phyloP scores from a whole-genome alignment of 73 alveolate species.

The Tetrahymena malaccensis region DNA sequence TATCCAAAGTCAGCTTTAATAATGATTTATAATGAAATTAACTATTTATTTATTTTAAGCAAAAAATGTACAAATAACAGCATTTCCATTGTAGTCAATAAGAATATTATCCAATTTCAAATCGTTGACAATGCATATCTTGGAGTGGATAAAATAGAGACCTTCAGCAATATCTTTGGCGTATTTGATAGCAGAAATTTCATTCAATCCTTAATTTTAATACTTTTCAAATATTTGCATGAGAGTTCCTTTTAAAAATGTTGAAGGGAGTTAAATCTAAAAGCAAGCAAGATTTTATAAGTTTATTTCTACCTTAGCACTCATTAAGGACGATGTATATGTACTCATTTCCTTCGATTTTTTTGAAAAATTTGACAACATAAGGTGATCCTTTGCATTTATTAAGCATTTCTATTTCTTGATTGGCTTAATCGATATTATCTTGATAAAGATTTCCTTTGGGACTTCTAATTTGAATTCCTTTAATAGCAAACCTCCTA shows the following conservation, averaged over 20 bases:
- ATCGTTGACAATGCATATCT: neutral
- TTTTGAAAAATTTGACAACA: no score
- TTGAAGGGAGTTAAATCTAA: no score
- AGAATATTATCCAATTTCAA: no score
- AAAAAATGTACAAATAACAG: neutral
- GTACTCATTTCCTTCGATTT: neutral
- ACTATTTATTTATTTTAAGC: no score
- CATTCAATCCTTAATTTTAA: neutral
- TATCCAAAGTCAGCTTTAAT: neutral
- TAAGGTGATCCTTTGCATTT: neutral
- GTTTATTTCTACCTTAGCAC: neutral
- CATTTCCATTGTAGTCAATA: neutral
- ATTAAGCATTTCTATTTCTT: neutral
- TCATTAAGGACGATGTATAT: neutral
- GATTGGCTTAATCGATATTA: neutral
- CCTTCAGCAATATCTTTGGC: neutral
- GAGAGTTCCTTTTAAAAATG: neutral
- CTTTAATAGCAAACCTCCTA: neutral
- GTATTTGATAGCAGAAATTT: neutral
- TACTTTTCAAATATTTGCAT: neutral
- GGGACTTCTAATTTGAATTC: neutral
- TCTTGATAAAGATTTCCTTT: neutral
- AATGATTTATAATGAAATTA: no score
- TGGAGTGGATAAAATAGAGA: neutral
- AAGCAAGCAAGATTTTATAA: no score